Conservation (phyloP, 306 rosid species). For the Quercus variabilis region DNA sequence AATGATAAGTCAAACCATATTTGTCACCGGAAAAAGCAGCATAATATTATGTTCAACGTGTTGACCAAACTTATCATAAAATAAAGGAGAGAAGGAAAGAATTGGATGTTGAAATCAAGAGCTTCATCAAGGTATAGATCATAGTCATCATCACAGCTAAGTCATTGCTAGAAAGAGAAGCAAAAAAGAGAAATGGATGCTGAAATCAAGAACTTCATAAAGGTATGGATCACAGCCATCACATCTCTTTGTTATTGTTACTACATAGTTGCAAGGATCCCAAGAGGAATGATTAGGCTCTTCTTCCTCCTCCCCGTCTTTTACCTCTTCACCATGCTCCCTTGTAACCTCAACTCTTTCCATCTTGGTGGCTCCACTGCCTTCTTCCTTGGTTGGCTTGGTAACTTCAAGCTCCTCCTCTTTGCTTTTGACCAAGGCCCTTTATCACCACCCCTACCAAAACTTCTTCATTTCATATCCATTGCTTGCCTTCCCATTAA, state of each 20-base stretch:
- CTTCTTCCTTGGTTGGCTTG: slow-evolving; percentile 54
- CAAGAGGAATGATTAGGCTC: slow-evolving; percentile 29
- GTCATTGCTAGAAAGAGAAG: too few relatives aligned
- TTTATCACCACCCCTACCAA: slow-evolving; percentile 31
- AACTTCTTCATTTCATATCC: slow-evolving; percentile 50
- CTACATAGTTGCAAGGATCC: slow-evolving; percentile 27
- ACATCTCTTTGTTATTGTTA: slow-evolving; percentile 36
- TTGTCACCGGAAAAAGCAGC: too few relatives aligned
- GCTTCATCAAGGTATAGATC: neutral
- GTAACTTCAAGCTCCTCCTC: slow-evolving; percentile 38
- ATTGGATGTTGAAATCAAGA: neutral
- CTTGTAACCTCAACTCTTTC: slow-evolving; percentile 22
- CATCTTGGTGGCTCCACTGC: slow-evolving; percentile 33
- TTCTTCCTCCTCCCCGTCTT: slow-evolving; percentile 38
- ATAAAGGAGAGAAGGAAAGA: too few relatives aligned
- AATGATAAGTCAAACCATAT: too few relatives aligned
- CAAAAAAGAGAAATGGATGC: slow-evolving; percentile 11
- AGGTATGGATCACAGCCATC: slow-evolving; percentile 33
- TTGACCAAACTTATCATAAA: too few relatives aligned
- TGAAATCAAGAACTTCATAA: slow-evolving; percentile 32
- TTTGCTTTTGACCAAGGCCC: slow-evolving; percentile 55
- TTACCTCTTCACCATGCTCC: slow-evolving; percentile 35
- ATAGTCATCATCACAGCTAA: too few relatives aligned
- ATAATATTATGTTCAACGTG: too few relatives aligned
- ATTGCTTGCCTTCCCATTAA: slow-evolving; percentile 64